Base-by-base conservation (phyloP, 2,329 filamentous ascomycete genomes). In the Cytospora chrysosperma region DNA sequence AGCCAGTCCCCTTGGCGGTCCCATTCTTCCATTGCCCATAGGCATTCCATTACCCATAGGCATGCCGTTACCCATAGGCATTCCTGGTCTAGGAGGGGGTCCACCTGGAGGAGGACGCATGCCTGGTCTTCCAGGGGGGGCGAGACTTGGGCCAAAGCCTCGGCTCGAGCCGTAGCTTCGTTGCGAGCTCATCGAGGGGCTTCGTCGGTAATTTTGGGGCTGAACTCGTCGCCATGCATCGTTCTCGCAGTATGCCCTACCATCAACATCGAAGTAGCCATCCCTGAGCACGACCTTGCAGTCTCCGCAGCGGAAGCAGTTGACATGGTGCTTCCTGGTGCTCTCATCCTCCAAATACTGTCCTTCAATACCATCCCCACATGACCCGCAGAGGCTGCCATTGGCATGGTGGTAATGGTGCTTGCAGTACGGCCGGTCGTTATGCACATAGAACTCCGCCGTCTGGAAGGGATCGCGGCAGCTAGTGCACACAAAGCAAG, bases 401-500 rank as follows among this genome's bases (percentile, higher is more conserved):
- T 98, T 98, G 37, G 95, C 83, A 74, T 90, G 85, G 77, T 99
- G 95, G 74, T 98, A 99, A 76, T 98, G 93, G 56, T 88, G 87
- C 69, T 92, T 89, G 76, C 95, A 98, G 77, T 94, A 97, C 0
- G 95, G 95, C 64, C 87, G 83, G 76, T 99, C 92, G 68, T 90
- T 79, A 65, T 93, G 85, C 13, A 99, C 93, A 74, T 99, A 99
- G 71, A 98, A 98, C 64, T 95, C 93, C 1, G 92, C 85, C 0
- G 93, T 96, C 24, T 88, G 81, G 72, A 98, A 99, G 0, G 93
- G 89, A 60, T 88, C 83, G 13, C 82, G 81, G 78, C 95, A 99
- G 1, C 90, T 93, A 5, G 87, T 85, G 81, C 95, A 99, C 13
- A 94, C 91, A 73, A 99, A 98, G 75, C 94, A 99, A 5, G 89